Conservation (phyloP, 73 alveolate genomes). For the Paramecium biaurelia region DNA sequence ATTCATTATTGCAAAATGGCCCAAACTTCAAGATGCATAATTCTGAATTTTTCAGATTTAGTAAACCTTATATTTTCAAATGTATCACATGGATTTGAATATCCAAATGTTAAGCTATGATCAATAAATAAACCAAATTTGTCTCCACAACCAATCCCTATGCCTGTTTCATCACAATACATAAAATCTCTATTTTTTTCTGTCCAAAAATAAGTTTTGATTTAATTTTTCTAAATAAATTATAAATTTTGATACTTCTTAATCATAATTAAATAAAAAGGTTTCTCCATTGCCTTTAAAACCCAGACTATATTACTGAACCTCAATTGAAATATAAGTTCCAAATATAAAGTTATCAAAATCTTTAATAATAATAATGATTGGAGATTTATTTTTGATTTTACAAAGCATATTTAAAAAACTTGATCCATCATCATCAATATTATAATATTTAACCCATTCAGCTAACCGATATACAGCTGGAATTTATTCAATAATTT, state of each 20-base stretch:
- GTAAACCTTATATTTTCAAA: conserved; percentile 42
- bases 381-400: neutral
- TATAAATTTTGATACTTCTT: neutral
- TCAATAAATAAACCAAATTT: conserved; percentile 48
- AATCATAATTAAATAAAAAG: conserved; percentile 20
- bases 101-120: neutral
- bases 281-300: conserved; percentile 25
- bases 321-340: neutral
- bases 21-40: conserved; percentile 30
- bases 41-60: neutral
- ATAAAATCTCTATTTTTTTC: conserved; percentile 4
- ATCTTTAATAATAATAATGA: neutral
- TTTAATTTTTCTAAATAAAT: conserved; percentile 21
- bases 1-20: neutral
- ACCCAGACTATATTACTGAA: neutral
- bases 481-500: conserved; percentile 17
- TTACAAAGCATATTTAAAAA: neutral
- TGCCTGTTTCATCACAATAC: neutral
- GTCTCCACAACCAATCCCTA: conserved; percentile 47
- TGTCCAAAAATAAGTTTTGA: neutral
- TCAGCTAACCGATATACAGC: conserved; percentile 35
- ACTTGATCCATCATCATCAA: conserved; percentile 34
- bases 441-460: neutral
- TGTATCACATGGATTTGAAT: conserved; percentile 33
- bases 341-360: neutral